Base-by-base conservation (phyloP, 306 rosid genomes). In the Prunus dulcis region DNA sequence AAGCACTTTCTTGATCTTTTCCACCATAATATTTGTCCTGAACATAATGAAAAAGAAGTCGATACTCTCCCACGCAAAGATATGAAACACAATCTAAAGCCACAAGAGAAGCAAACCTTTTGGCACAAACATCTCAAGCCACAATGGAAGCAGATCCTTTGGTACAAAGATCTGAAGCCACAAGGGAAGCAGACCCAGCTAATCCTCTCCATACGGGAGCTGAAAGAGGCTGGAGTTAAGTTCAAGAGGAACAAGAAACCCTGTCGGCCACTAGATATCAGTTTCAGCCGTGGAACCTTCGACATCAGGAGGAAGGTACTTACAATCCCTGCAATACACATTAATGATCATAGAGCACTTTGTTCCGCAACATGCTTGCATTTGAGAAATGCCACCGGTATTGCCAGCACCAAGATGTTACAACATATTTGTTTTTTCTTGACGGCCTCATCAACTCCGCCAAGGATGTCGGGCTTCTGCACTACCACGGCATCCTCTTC, bases 381-480 rank as follows among this genome's bases (percentile, higher is more conserved):
- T 82, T 77, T 18, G 88, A 87, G n/a, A 84, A 87, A 57, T 87
- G 88, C 15, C 84, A 85, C 67, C 63, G 45, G 10, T 18, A 34
- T 61, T 84, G 87, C 77, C 2, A 38, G 43, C 9, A 85, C 41
- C 90, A 71, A 3, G 88, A 82, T 46, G 78, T 80, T 2, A 82
- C 88, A 58, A 69, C 81, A 17, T 87, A 87, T 64, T 22, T 87
- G 81, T 85, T 85, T 22, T 87, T 87, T 82, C 82, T 85, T 63
- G 86, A 87, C 8, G 51, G 88, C 18, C 87, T 87, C 22, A 60
- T 87, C 7, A 81, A 79, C 73, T 78, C 88, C 6, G 43, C 79
- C 2, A 4, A 75, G 17, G 88, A 87, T 69, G 82, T 87, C 9
- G 55, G 75, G 41, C 52, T 64, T 72, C 84, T 87, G 15, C 85